A percentile compares a stretch with the other conserved stretches of the same genome.
These are phyloP conservation scores for Penicillium paneum DNA, from an alignment of 2,329 filamentous ascomycete genomes.

Conservation along the genomic window DNA sequence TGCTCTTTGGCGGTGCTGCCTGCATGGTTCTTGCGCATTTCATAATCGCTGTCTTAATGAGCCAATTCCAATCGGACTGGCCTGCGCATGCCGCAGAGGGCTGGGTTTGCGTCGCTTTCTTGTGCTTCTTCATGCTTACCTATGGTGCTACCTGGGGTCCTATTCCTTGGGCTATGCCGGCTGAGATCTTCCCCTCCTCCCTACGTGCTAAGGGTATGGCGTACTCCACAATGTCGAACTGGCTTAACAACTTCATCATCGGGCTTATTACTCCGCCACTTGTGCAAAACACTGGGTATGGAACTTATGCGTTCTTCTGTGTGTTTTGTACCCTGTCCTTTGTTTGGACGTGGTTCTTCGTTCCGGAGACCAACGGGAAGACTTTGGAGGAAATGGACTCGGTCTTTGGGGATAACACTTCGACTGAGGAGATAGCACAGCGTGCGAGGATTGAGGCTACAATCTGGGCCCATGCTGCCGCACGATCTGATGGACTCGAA, in stretches of 20 bases:
- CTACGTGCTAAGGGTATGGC: conserved; percentile 38
- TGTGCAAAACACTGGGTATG: conserved; percentile 52
- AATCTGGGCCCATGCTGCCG: not conserved
- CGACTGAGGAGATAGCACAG: not conserved
- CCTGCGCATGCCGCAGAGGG: conserved; percentile 17
- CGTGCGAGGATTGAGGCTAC: conserved; percentile 4
- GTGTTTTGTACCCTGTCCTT: conserved; percentile 48
- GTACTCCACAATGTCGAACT: conserved; percentile 33
- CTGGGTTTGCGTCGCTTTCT: conserved; percentile 17
- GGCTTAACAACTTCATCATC: conserved; percentile 42
- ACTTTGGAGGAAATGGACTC: conserved; percentile 53
- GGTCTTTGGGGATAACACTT: conserved; percentile 20
- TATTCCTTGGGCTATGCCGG: conserved; percentile 37
- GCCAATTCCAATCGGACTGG: conserved; percentile 21
- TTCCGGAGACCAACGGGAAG: conserved; percentile 55
- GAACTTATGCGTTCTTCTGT: conserved; percentile 56
- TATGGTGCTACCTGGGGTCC: conserved; percentile 32
- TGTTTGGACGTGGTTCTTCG: conserved; percentile 49
- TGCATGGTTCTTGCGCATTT: conserved; percentile 28
- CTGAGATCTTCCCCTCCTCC: conserved; percentile 37
- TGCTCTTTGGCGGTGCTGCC: conserved; percentile 26
- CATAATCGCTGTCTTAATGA: conserved; percentile 28
- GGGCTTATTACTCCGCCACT: conserved; percentile 62
- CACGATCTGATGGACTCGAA: not conserved
- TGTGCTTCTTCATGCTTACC: conserved; percentile 16